Evolutionary conservation across 768 basidiomycete genomes (phyloP).

Genomic region (Pleurotus eryngii): DNA sequence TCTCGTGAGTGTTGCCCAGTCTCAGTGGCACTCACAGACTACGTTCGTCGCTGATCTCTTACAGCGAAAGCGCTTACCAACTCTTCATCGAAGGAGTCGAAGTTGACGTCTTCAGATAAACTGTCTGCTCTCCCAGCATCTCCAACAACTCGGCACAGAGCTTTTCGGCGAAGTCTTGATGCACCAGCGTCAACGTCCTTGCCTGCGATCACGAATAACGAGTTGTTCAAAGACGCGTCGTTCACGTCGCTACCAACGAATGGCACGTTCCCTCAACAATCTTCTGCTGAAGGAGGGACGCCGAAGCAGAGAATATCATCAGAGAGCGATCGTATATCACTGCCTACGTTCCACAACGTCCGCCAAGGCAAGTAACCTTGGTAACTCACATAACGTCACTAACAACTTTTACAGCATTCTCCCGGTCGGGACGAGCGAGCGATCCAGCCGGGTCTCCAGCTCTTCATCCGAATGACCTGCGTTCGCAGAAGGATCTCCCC

Average conservation of each 20-base stretch:
- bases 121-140: constrained; percentile 35
- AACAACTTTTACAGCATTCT: constrained; percentile 20
- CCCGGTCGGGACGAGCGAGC: constrained; percentile 27
- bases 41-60: background rate
- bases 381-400: background rate
- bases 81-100: constrained; percentile 38
- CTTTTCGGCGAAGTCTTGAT: constrained; percentile 39
- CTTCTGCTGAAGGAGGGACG: constrained; percentile 37
- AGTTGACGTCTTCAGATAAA: constrained; percentile 44
- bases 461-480: constrained; percentile 23
- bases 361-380: constrained; percentile 33
- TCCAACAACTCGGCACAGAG: constrained; percentile 28
- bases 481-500: constrained; percentile 14
- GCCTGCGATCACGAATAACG: constrained; percentile 17
- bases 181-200: constrained; percentile 40
- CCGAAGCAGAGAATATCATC: constrained; percentile 53
- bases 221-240: constrained; percentile 11
- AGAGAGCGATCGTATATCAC: constrained; percentile 47
- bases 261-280: constrained; percentile 16
- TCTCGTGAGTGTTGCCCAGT: background rate
- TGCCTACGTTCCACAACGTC: constrained; percentile 34
- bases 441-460: constrained; percentile 34
- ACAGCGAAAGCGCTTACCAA: background rate
- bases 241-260: background rate
- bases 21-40: background rate